Evolutionary conservation across 768 basidiomycete species (phyloP), one percentile per base, ranked within the genome.

Genomic region (Rhodotorula paludigena): DNA sequence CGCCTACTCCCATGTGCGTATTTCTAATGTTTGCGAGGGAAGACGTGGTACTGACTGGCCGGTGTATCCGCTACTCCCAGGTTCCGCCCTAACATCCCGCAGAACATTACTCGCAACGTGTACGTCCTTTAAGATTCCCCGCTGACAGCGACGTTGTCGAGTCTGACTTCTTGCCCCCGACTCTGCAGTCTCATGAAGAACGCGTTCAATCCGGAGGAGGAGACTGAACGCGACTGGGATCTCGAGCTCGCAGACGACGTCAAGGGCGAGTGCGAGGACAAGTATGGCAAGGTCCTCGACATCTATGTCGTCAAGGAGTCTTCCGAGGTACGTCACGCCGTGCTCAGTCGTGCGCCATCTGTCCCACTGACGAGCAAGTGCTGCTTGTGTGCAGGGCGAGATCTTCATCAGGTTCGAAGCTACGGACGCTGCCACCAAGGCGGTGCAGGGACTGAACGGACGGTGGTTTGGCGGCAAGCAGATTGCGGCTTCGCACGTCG

Each of bases 171-270:
- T n/a, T n/a, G n/a, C n/a, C n/a, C n/a, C n/a, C n/a, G n/a, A n/a
- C n/a, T n/a, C n/a, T n/a, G 86, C 54, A 85, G 98, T 44, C 80
- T 97, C 39, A 79, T 97, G 74, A 90, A 87, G 79, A 92, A 99
- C 76, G 94, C 97, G 90, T 99, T 99, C 77, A 83, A 89, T 77
- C 90, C 94, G n/a, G 92, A 90, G 79, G 90, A 96, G 78, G 96
- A 98, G 82, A 92, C 90, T 21, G 96, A 92, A 71, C 85, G 84
- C 52, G 90, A 97, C 76, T 99, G 96, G 96, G 91, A 98, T 76
- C 89, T 85, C 68, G 96, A 98, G 64, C 87, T 99, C 53, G 89
- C 86, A 60, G 92, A 97, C 25, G 96, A 99, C 77, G 92, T 98
- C 77, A 96, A 91, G 80, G 85, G 85, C 67, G 96, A 99, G 82